phyloP scores from a whole-genome alignment of 257 asterid species.

The Fraxinus anomala region DNA sequence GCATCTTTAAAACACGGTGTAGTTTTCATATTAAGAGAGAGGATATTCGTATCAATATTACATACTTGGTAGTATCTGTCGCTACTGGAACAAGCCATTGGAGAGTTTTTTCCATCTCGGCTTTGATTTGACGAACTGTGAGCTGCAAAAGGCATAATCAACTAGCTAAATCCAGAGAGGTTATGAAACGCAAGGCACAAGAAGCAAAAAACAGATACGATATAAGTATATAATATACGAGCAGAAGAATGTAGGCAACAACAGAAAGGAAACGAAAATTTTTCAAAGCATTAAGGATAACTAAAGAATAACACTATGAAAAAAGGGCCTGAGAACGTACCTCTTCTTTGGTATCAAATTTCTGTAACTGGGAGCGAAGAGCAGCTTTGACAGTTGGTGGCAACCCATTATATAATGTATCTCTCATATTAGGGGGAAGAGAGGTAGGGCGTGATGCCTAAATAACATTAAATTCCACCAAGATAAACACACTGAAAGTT shows the following conservation, averaged over 20 bases:
- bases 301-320: constrained; percentile 3
- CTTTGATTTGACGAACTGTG: constrained; percentile 75
- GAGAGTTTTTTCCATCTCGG: constrained; percentile 91
- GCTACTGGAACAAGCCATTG: constrained; percentile 97
- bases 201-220: not conserved
- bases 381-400: constrained; percentile 69
- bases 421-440: constrained; percentile 95
- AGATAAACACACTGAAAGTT: constrained; percentile 4
- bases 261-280: not conserved
- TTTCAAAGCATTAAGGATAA: no score
- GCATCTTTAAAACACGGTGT: not conserved
- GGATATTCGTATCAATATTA: not conserved
- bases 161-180: constrained; percentile 21
- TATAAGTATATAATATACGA: not conserved
- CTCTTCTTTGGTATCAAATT: constrained; percentile 56
- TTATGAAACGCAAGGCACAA: constrained; percentile 14
- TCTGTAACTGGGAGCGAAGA: constrained; percentile 62
- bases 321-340: constrained; percentile 34
- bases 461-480: constrained; percentile 24
- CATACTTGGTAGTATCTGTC: constrained; percentile 84
- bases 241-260: not conserved
- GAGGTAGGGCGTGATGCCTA: constrained; percentile 92
- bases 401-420: constrained; percentile 78
- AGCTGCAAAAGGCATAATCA: constrained; percentile 54
- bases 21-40: not conserved